Evolutionary conservation across 805 yeast species (phyloP).

Genomic region (Clavispora asparagi): DNA sequence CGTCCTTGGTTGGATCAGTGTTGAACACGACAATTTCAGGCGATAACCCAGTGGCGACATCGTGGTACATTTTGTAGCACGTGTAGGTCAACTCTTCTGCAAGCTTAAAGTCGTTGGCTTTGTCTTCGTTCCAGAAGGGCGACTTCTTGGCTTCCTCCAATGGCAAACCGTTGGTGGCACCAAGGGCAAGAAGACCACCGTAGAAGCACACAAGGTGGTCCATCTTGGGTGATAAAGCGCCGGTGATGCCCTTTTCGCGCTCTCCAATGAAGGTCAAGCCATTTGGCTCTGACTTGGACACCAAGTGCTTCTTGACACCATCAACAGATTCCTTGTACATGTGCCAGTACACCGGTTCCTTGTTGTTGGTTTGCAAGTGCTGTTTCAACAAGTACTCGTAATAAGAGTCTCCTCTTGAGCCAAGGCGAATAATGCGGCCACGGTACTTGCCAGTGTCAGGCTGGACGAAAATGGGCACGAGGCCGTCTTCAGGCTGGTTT

Average conservation of each 20-base stretch:
- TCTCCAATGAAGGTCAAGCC: constrained; percentile 73
- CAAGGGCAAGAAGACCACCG: constrained; percentile 84
- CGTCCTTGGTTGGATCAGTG: constrained; percentile 35
- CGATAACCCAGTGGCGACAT: constrained; percentile 67
- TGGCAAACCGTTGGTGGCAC: constrained; percentile 76
- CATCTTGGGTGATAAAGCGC: constrained; percentile 66
- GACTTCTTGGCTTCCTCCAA: constrained; percentile 49
- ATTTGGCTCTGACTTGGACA: constrained; percentile 56
- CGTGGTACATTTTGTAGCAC: constrained; percentile 80
- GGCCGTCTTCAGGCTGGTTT: constrained; percentile 62
- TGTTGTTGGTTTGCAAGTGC: constrained; percentile 67
- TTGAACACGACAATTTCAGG: constrained; percentile 90
- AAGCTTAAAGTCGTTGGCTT: constrained; percentile 59
- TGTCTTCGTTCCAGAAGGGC: constrained; percentile 51
- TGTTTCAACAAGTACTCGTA: constrained; percentile 87
- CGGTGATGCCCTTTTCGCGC: constrained; percentile 60
- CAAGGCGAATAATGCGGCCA: constrained; percentile 67
- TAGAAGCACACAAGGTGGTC: constrained; percentile 90
- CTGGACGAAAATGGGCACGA: constrained; percentile 74
- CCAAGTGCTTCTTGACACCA: constrained; percentile 69
- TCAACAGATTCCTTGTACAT: constrained; percentile 74
- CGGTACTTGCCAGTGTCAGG: constrained; percentile 71
- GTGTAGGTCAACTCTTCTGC: constrained; percentile 74
- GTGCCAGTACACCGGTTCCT: constrained; percentile 55
- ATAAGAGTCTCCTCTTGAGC: constrained; percentile 90